Evolutionary conservation across 306 rosid species (phyloP).

Genomic region (Ammopiptanthus mongolicus): DNA sequence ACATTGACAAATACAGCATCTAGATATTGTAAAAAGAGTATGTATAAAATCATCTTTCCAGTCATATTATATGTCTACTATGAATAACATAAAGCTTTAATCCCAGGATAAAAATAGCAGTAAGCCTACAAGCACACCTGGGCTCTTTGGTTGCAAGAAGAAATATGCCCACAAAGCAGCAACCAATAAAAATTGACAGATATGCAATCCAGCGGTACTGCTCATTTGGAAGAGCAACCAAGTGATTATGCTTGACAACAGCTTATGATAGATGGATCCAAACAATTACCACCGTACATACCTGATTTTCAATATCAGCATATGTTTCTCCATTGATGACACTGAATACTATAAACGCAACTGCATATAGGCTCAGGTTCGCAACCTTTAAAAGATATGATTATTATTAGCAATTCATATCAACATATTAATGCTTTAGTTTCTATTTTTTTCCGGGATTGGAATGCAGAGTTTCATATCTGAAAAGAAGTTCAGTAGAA

Average conservation of each 20-base stretch:
- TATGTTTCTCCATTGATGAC: conserved; percentile 41
- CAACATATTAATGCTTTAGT: background rate
- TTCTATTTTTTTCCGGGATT: background rate
- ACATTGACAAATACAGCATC: background rate
- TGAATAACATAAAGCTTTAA: background rate
- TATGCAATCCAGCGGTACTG: conserved; percentile 97
- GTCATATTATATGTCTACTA: background rate
- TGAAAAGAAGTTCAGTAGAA: conserved; percentile 17
- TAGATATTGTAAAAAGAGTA: background rate
- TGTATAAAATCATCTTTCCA: background rate
- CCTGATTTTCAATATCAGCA: conserved; percentile 66
- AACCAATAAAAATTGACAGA: conserved; percentile 80
- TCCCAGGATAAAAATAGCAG: background rate
- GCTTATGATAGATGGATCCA: conserved; percentile 6
- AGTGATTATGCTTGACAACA: conserved; percentile 14
- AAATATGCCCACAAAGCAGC: conserved; percentile 79
- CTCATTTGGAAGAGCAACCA: conserved; percentile 19
- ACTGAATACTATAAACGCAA: conserved; percentile 66
- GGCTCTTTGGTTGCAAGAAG: conserved; percentile 81
- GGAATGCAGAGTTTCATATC: background rate
- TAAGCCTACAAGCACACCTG: conserved; percentile 48
- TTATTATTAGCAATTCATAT: conserved; percentile 6
- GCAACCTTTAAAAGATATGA: conserved; percentile 57
- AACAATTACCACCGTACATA: conserved; percentile 16
- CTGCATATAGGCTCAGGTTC: conserved; percentile 74